These are phyloP conservation scores for Pseudohalonectria lignicola DNA, from an alignment of 2,329 filamentous ascomycete species.

Conservation along the genomic window DNA sequence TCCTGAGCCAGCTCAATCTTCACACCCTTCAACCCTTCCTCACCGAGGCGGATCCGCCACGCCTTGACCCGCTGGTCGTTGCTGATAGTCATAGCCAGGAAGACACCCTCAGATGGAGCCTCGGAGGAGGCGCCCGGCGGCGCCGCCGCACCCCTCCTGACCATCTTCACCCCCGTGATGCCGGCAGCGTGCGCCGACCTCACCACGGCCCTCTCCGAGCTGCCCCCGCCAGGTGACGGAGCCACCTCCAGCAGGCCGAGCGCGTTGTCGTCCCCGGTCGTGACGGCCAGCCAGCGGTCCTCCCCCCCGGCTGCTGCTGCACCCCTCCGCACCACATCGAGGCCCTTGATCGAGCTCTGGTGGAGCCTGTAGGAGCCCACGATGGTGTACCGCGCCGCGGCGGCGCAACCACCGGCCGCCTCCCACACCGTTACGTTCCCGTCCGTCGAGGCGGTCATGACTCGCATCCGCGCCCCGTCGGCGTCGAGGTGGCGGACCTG, in stretches of 20 bases:
- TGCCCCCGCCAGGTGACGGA: conserved; percentile 15
- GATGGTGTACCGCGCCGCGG: conserved; percentile 10
- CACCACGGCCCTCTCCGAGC: background rate
- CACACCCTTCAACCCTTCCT: conserved; percentile 5
- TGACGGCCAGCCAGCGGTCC: conserved; percentile 42
- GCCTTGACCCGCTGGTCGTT: conserved; percentile 52
- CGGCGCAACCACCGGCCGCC: conserved; percentile 4
- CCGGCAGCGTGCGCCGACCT: conserved; percentile 57
- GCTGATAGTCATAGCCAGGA: conserved; percentile 19
- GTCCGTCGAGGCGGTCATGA: conserved; percentile 71
- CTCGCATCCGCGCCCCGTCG: conserved; percentile 13
- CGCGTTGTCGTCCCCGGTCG: conserved; percentile 83
- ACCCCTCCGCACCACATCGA: conserved; percentile 26
- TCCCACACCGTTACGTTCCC: conserved; percentile 59
- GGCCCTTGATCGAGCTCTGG: conserved; percentile 68
- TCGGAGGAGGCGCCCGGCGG: too few relatives aligned
- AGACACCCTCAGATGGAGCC: conserved; percentile 21
- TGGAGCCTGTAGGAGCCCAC: conserved; percentile 44
- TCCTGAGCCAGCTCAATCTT: conserved; percentile 32
- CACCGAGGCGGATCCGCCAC: conserved; percentile 28
- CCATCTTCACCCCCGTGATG: conserved; percentile 45
- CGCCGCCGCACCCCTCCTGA: too few relatives aligned
- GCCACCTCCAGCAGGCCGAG: conserved; percentile 45
- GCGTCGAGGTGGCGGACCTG: conserved; percentile 39
- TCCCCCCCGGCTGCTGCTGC: conserved; percentile 3